Base-by-base conservation (phyloP, 1,284 basidiomycete species). In the Cutaneotrichosporon sp. region DNA sequence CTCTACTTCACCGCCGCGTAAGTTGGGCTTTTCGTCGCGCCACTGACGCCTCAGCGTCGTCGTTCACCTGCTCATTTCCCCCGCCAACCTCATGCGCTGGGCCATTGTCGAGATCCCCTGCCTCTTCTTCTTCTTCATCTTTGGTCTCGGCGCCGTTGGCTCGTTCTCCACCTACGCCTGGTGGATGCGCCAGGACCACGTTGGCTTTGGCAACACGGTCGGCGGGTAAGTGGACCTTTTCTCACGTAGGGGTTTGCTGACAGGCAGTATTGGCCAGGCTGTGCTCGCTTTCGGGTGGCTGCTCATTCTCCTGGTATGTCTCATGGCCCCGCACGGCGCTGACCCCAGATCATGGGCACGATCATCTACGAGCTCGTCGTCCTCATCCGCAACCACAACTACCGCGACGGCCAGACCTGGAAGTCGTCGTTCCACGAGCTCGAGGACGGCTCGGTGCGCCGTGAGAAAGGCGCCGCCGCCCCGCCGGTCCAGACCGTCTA, bases 251-350 rank as follows among this genome's bases (percentile, higher is more conserved):
- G 12, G 18, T 9, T n/a, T n/a, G 30, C 46, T 48, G 30, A 45
- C 38, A 4, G 33, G 35, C 42, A 64, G 60, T 5, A 55, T 71
- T n/a, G 68, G 65, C 9, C 60, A 55, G 30, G 68, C 65, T 0
- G 42, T 55, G 3, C 30, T 70, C n/a, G 70, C 63, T 51, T 50
- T 70, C 12, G 68, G 55, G 3, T 72, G 68, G 68, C 64, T 73
- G 45, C 69, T 70, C 15, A 49, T 73, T 43, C 55, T 64, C 43
- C 66, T 68, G 60, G 67, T 70, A 52, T 65, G 64, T 61, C n/a
- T n/a, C n/a, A n/a, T n/a, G n/a, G n/a, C n/a, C n/a, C n/a, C n/a
- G n/a, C n/a, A n/a, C n/a, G n/a, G n/a, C n/a, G n/a, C n/a, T n/a
- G n/a, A n/a, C n/a, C n/a, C 20, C 41, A 26, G 34, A 37, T 44